Evolutionary conservation across 768 basidiomycete genomes (phyloP), one percentile per base, ranked within the genome.

Genomic region (Tubosaeta brunneosetosa): DNA sequence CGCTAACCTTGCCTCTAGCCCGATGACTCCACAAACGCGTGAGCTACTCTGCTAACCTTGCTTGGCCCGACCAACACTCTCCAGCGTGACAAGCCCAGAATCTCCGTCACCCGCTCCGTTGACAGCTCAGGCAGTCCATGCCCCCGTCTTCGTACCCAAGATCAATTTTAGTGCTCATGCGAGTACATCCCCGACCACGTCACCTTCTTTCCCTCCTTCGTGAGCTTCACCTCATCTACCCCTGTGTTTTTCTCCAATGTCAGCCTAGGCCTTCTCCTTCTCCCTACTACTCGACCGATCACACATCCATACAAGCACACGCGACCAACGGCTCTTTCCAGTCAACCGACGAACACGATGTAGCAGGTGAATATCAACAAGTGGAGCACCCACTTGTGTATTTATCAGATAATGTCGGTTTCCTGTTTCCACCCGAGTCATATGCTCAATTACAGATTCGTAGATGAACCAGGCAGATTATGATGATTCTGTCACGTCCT

Each of bases 101-200:
- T 77, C 79, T 17, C 77, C 81, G 29, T 60, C 64, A 37, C 65
- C 73, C 46, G 61, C 68, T 10, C 56, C 74, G 13, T 63, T 77
- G 69, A 77, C 81, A 3, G 77, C 85, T 41, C 80, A 86, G 56
- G 86, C 87, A 3, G 79, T 90, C 49, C 88, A 91, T 65, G 90
- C 90, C 1, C 88, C 91, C 33, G 82, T 92, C 40, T 93, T 93
- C 55, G 82, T 93, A 19, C 90, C 91, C 17, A 91, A 88, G 66
- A 72, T 64, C 52, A 57, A 68, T 26, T 87, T 88, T 13, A 88
- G 44, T 26, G 46, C 61, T 4, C 31, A 26, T 7, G 3, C 51
- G 8, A 12, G 51, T n/a, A n/a, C 50, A 12, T 61, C 63, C 7
- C 58, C 61, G 2, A 44, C 55, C 17, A 12, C 65, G 36, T 56